These are phyloP conservation scores for Strigomonas oncopelti DNA, from an alignment of 208 protist genomes.

Conservation along the genomic window DNA sequence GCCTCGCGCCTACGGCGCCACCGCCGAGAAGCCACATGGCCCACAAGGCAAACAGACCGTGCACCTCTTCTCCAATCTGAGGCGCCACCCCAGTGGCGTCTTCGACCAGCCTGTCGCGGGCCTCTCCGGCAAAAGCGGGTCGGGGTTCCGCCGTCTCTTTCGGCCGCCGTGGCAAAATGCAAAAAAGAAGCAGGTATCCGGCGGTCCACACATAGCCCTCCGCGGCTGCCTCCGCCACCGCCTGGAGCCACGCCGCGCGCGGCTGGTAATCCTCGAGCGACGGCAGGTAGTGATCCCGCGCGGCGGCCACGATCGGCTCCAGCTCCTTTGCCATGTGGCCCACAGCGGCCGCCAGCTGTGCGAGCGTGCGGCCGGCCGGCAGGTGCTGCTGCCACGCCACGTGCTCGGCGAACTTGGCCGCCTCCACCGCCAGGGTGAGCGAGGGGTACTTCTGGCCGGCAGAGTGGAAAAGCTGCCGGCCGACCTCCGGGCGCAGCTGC, in stretches of 20 bases:
- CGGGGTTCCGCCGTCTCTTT: conserved; percentile 7
- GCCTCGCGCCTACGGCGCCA: not conserved
- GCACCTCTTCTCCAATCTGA: conserved; percentile 15
- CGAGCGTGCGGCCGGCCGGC: not conserved
- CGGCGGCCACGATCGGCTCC: conserved; percentile 23
- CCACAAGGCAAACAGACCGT: conserved; percentile 58
- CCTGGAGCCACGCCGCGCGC: conserved; percentile 2
- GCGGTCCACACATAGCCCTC: conserved; percentile 55
- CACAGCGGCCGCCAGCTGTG: not conserved
- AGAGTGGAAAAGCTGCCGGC: conserved; percentile 65
- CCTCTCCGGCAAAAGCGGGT: not conserved
- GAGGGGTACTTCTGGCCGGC: conserved; percentile 56
- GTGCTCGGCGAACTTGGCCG: conserved; percentile 78
- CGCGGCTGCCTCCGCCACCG: not conserved
- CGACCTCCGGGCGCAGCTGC: conserved; percentile 32
- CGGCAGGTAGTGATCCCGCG: conserved; percentile 28
- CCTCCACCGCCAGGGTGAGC: conserved; percentile 66
- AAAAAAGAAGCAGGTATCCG: conserved; percentile 58
- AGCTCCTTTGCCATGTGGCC: not conserved
- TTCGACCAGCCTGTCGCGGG: conserved; percentile 31
- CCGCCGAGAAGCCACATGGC: conserved; percentile 38
- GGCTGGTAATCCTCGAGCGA: conserved; percentile 14
- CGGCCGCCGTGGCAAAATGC: not conserved
- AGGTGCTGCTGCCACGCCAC: conserved; percentile 19
- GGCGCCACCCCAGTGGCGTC: conserved; percentile 36